Base-by-base conservation (phyloP, 2,329 filamentous ascomycete genomes). In the Colletotrichum camelliae region DNA sequence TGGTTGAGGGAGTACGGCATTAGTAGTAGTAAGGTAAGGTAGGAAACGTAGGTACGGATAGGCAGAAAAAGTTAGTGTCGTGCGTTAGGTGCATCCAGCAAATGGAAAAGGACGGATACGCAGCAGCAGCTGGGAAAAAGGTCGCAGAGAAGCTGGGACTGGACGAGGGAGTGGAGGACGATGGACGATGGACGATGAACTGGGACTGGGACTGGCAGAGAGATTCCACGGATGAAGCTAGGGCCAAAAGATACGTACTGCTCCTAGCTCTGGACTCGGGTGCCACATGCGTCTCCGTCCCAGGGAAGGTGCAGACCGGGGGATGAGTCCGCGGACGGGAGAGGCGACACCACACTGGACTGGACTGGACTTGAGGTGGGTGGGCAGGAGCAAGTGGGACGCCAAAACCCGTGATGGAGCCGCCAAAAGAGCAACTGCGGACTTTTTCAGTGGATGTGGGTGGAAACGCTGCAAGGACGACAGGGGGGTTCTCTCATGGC, bases 401-500 rank as follows among this genome's bases (percentile, higher is more conserved):
- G 27, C 43, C 31, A 31, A 13, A 39, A 31, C 35, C 24, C 29
- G 39, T 66, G 68, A 68, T 29, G 60, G 52, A 61, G 61, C 29
- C 31, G 61, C 12, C 27, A 57, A 58, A 62, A 21, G 35, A 24
- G 27, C 27, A 52, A 37, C 33, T 48, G 31, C 58, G 39, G 58
- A 58, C 61, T 35, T 67, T 61, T 72, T 67, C 65, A 39, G 58
- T 76, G 70, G 70, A 74, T 69, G 70, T 74, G 74, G 70, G 74
- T 60, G 64, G 74, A 29, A 37, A 33, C 18, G 18, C 31, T 21
- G 48, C n/a, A 33, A 35, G 48, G 21, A 43, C 31, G 70, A 61
- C 74, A 74, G 70, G 74, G 74, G 70, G 18, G 18, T 8, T 62
- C 35, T 60, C 74, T 74, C 70, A 76, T 74, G 70, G 74, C 74